These are phyloP conservation scores for Xerocomellus chrysenteron DNA, from an alignment of 768 basidiomycete genomes.

Conservation along the genomic window DNA sequence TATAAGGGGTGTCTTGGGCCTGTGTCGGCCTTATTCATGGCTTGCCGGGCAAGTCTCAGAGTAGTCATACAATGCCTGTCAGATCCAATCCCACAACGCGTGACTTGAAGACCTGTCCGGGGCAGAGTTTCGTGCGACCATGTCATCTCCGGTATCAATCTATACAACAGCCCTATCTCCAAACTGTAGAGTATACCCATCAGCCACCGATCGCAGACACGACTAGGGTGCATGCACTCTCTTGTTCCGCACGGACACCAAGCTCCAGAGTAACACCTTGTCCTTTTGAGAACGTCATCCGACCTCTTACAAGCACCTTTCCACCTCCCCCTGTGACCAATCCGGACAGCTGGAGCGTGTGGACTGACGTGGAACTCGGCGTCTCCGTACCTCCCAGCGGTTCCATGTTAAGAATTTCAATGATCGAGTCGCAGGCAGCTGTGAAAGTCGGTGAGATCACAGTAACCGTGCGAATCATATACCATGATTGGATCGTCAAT, in stretches of 20 bases:
- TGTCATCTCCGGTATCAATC: slow-evolving; percentile 2
- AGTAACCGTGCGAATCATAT: slow-evolving; percentile 12
- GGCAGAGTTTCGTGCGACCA: slow-evolving; percentile 9
- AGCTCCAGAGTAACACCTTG: slow-evolving; percentile 93
- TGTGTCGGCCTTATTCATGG: slow-evolving; percentile 9
- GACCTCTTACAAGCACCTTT: slow-evolving; percentile 91
- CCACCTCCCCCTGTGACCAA: slow-evolving; percentile 89
- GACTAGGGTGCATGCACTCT: slow-evolving; percentile 82
- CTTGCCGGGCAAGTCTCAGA: slow-evolving; percentile 1
- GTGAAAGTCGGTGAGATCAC: slow-evolving; percentile 11
- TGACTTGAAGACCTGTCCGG: not conserved
- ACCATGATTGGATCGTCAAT: slow-evolving; percentile 21
- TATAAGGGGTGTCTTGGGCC: slow-evolving; percentile 3
- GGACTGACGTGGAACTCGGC: slow-evolving; percentile 81
- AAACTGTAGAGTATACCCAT: not conserved
- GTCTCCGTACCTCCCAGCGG: slow-evolving; percentile 87
- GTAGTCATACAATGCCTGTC: not conserved
- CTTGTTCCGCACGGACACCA: slow-evolving; percentile 86
- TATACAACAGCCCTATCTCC: slow-evolving; percentile 11
- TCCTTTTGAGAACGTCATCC: slow-evolving; percentile 92
- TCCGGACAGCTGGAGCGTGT: slow-evolving; percentile 92
- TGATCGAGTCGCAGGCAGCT: slow-evolving; percentile 96
- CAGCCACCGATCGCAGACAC: slow-evolving; percentile 84
- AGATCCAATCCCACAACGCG: not conserved
- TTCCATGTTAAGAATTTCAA: slow-evolving; percentile 97